These are phyloP conservation scores for Musa balbisiana DNA, from an alignment of 202 grass and related monocot species.

Conservation along the genomic window DNA sequence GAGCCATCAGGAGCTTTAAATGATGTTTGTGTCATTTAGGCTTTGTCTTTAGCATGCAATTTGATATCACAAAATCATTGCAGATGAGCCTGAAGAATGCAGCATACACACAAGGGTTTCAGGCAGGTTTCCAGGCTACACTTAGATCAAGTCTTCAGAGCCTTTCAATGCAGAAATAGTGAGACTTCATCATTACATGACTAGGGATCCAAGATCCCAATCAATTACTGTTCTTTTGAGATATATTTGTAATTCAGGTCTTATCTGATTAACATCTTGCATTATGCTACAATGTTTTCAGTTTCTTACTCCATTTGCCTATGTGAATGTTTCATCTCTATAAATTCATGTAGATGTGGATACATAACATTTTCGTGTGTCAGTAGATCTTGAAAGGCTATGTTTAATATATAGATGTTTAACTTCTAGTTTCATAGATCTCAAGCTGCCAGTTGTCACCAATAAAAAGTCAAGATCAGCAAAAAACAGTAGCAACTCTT, in stretches of 20 bases:
- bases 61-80: constrained; percentile 22
- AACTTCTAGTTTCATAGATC: no score
- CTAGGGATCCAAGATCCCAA: background rate
- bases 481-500: no score
- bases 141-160: constrained; percentile 1
- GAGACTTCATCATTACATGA: background rate
- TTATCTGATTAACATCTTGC: background rate
- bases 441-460: no score
- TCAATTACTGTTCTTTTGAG: background rate
- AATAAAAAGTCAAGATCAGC: no score
- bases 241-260: background rate
- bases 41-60: background rate
- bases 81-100: constrained; percentile 66
- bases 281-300: no score
- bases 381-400: no score
- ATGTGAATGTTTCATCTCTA: no score
- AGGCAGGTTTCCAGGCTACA: constrained; percentile 43
- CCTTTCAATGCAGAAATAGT: background rate
- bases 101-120: constrained; percentile 50
- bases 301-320: background rate
- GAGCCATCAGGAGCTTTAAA: no score
- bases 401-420: no score
- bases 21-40: no score
- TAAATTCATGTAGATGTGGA: no score
- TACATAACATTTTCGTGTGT: no score